Percentiles rank a stretch among this genome's conserved stretches.
Evolutionary conservation across 345 rosid species (phyloP).

Genomic region (Cardamine occulta): DNA sequence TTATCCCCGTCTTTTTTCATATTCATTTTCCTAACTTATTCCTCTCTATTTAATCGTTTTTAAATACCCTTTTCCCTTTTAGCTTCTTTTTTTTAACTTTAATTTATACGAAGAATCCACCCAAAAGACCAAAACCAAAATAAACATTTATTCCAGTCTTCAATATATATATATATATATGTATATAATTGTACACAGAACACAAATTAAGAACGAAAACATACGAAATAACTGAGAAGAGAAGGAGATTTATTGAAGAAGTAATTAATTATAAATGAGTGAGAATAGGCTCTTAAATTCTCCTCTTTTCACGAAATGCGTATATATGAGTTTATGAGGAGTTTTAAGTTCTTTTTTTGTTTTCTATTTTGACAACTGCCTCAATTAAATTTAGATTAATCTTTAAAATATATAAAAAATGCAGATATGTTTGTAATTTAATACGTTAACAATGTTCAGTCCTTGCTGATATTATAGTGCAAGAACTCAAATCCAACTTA

Average conservation of each 20-base stretch:
- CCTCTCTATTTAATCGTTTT: conserved; percentile 28
- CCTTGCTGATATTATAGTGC: neutral
- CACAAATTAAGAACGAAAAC: too few species aligned
- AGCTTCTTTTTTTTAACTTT: neutral
- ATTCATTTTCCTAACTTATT: neutral
- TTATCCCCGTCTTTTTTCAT: conserved; percentile 27
- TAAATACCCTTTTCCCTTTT: conserved; percentile 1
- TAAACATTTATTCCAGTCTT: neutral
- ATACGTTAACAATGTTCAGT: neutral
- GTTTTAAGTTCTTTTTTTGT: neutral
- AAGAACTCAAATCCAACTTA: neutral
- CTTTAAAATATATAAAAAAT: too few species aligned
- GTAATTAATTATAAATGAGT: neutral
- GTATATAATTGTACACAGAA: too few species aligned
- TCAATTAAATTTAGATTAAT: neutral
- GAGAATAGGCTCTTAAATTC: neutral
- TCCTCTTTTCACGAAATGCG: neutral
- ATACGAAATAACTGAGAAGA: too few species aligned
- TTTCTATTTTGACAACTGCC: neutral
- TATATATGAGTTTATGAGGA: neutral
- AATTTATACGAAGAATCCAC: neutral
- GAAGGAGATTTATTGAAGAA: neutral
- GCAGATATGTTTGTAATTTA: too few species aligned
- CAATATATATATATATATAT: too few species aligned
- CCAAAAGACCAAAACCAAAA: neutral